These are phyloP conservation scores for Thielaviopsis punctulata DNA, from an alignment of 2,329 filamentous ascomycete species.

Conservation along the genomic window DNA sequence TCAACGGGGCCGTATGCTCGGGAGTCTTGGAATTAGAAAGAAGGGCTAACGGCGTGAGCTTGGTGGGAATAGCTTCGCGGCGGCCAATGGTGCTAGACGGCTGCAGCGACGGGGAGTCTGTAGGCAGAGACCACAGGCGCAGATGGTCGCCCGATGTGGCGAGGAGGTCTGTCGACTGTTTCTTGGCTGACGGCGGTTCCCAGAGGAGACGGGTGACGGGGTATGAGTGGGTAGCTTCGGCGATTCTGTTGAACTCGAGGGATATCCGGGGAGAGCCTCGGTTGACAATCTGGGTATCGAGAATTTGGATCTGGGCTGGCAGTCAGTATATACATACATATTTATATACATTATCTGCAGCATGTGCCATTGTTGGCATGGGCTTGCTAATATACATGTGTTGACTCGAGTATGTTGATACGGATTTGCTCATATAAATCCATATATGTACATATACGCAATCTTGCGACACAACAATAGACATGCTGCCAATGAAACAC, in stretches of 20 bases:
- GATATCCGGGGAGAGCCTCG: slow-evolving; percentile 57
- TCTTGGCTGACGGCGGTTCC: slow-evolving; percentile 89
- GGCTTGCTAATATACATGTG: slow-evolving; percentile 1
- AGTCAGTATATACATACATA: too few relatives aligned
- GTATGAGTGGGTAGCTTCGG: slow-evolving; percentile 94
- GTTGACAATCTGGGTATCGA: slow-evolving; percentile 66
- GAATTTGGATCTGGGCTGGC: slow-evolving; percentile 71
- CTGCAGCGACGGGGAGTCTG: slow-evolving; percentile 34
- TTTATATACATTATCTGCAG: too few relatives aligned
- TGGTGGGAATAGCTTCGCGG: slow-evolving; percentile 43
- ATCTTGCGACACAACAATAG: too few relatives aligned
- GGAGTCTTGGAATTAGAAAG: slow-evolving; percentile 97
- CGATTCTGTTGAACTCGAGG: slow-evolving; percentile 81
- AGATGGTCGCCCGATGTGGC: slow-evolving; percentile 92
- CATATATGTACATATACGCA: too few relatives aligned
- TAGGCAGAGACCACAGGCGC: slow-evolving; percentile 79
- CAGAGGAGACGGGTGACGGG: slow-evolving; percentile 88
- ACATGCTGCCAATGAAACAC: slow-evolving; percentile 16
- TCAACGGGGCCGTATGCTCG: slow-evolving; percentile 91
- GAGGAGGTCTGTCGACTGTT: slow-evolving; percentile 85
- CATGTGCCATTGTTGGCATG: slow-evolving; percentile 11
- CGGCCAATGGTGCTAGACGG: slow-evolving; percentile 54
- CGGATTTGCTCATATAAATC: too few relatives aligned
- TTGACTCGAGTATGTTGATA: background rate
- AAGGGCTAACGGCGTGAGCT: slow-evolving; percentile 80